Percentiles rank a stretch among this genome's conserved stretches.
Evolutionary conservation across 257 asterid species (phyloP).

Genomic region (Datura wrightii): DNA sequence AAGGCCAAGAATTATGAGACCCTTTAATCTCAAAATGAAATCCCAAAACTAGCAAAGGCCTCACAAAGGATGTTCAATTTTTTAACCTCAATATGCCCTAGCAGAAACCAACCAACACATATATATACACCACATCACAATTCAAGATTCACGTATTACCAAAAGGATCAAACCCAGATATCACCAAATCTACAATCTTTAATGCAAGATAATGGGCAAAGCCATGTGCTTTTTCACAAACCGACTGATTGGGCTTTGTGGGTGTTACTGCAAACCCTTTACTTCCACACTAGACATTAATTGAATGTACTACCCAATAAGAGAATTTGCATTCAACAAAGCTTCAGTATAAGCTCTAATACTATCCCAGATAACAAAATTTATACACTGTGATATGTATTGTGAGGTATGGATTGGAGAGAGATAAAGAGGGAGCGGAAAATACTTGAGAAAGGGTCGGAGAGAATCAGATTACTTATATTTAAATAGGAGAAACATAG

Average conservation of each 20-base stretch:
- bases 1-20: slow-evolving; percentile 26
- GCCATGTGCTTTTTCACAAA: slow-evolving; percentile 40
- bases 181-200: slow-evolving; percentile 43
- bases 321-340: slow-evolving; percentile 50
- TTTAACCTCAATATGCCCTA: slow-evolving; percentile 37
- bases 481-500: not conserved
- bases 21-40: slow-evolving; percentile 32
- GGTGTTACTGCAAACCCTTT: slow-evolving; percentile 43
- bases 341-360: not conserved
- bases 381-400: not conserved
- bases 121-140: slow-evolving; percentile 17
- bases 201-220: slow-evolving; percentile 42
- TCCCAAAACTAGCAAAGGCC: slow-evolving; percentile 32
- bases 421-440: slow-evolving; percentile 17
- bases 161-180: slow-evolving; percentile 34
- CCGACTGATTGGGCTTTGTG: slow-evolving; percentile 36
- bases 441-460: slow-evolving; percentile 40
- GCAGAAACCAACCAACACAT: slow-evolving; percentile 32
- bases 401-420: not conserved
- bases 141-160: slow-evolving; percentile 30
- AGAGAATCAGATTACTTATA: slow-evolving; percentile 38
- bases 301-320: slow-evolving; percentile 40
- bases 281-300: slow-evolving; percentile 37
- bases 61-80: slow-evolving; percentile 29
- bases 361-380: not conserved